Base-by-base conservation (phyloP, 169 alveolate genomes). In the Neospora caninum region DNA sequence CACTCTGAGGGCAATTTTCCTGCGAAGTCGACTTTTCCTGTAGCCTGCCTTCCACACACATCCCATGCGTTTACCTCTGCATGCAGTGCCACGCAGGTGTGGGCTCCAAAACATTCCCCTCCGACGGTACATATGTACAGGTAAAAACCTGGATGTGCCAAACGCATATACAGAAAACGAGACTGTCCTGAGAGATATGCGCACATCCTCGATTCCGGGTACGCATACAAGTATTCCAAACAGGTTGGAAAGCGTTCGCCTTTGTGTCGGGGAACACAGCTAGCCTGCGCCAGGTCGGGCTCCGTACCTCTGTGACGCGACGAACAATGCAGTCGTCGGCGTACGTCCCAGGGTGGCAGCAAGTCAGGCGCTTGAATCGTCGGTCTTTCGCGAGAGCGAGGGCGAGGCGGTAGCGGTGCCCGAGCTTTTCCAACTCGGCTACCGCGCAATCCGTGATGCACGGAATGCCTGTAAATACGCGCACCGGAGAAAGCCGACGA, bases 321-420 rank as follows among this genome's bases (percentile, higher is more conserved):
- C 98, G 98, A 70, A 99, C 99, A 39, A 99, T 95, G 96, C 99
- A 99, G 96, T 99, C 99, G 96, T 99, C 99, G 31, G 99, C 99
- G 96, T 99, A 99, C 9, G 99, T 99, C 25, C 99, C 99, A 84
- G 97, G 98, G 95, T 99, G 99, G 43, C 97, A 96, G 93, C 99
- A 99, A 43, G 98, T 97, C 53, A 99, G 98, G 91, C 99, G 97
- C 91, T 97, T 97, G 95, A 99, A 98, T 93, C 99, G 97, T 13
- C 99, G 99, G 73, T 95, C 96, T 96, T 99, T 98, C n/a, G 99
- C 99, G 92, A 99, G 94, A 78, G 98, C 98, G 64, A 99, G 96
- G 29, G 99, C 99, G 82, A 99, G 95, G 88, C 99, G 97, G 95
- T 98, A 99, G 73, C 99, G 98, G 70, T 98, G 99, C 36, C 99